phyloP scores from a whole-genome alignment of 169 alveolate genomes.

The Plasmodium cynomolgi region DNA sequence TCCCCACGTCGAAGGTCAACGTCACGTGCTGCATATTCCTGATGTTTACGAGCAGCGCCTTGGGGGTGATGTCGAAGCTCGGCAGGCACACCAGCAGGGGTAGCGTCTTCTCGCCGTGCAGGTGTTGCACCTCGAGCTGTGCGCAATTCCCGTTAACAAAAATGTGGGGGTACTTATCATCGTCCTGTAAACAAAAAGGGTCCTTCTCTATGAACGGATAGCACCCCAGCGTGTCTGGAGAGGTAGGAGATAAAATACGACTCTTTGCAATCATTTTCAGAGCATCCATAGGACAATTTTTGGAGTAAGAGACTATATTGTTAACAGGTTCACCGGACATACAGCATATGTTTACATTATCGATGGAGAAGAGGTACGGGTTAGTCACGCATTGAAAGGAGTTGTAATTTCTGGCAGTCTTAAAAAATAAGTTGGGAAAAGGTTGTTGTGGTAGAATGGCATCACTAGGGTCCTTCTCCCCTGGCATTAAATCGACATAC shows the following conservation, averaged over 20 bases:
- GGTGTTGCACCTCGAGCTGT: slow-evolving; percentile 40
- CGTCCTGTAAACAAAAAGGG: slow-evolving; percentile 77
- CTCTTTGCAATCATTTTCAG: slow-evolving; percentile 74
- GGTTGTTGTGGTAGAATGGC: slow-evolving; percentile 81
- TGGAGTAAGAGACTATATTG: slow-evolving; percentile 73
- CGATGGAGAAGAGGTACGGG: slow-evolving; percentile 78
- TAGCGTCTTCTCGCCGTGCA: slow-evolving; percentile 7
- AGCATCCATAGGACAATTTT: slow-evolving; percentile 45
- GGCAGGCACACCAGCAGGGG: slow-evolving; percentile 70
- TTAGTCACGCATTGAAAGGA: slow-evolving; percentile 78
- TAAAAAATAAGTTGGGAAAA: slow-evolving; percentile 76
- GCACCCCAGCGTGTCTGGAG: slow-evolving; percentile 83
- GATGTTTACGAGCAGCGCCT: slow-evolving; percentile 39
- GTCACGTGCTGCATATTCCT: slow-evolving; percentile 50
- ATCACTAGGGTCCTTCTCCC: slow-evolving; percentile 79
- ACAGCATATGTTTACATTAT: slow-evolving; percentile 78
- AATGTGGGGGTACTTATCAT: slow-evolving; percentile 77
- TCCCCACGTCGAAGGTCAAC: slow-evolving; percentile 8
- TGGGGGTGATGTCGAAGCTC: slow-evolving; percentile 24
- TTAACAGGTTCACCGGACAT: slow-evolving; percentile 84
- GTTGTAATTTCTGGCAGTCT: slow-evolving; percentile 31
- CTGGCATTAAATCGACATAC: slow-evolving; percentile 79
- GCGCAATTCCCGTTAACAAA: slow-evolving; percentile 75
- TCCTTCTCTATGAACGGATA: slow-evolving; percentile 78
- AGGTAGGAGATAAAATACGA: slow-evolving; percentile 82